A percentile compares a stretch with the other conserved stretches of the same genome.
phyloP scores from a whole-genome alignment of 192 early-diverging fungal species.

The Coemansia sp. region DNA sequence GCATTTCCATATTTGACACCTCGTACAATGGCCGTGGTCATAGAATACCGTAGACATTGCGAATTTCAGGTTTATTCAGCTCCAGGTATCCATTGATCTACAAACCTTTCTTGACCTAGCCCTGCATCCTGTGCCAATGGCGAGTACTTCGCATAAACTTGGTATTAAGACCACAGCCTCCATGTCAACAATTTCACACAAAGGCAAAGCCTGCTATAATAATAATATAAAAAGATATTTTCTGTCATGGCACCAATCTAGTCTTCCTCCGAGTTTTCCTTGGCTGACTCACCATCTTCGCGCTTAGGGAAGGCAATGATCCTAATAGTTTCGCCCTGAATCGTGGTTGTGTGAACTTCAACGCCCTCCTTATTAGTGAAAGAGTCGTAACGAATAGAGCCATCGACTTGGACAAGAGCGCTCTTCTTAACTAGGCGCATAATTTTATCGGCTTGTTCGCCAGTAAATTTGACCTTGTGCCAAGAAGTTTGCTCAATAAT shows the following conservation, averaged over 20 bases:
- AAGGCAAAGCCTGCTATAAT: neutral
- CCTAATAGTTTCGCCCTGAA: slow-evolving; percentile 29
- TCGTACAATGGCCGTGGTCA: too few species aligned
- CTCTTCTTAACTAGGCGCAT: slow-evolving; percentile 60
- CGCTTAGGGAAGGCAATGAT: slow-evolving; percentile 43
- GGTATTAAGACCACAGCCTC: too few species aligned
- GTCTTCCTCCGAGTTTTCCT: slow-evolving; percentile 14
- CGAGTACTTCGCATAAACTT: too few species aligned
- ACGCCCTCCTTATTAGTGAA: slow-evolving; percentile 68
- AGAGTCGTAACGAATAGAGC: slow-evolving; percentile 62
- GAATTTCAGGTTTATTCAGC: too few species aligned
- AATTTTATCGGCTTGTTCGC: slow-evolving; percentile 29
- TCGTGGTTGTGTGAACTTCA: slow-evolving; percentile 55
- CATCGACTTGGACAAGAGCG: slow-evolving; percentile 67
- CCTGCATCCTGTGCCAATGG: too few species aligned
- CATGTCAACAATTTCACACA: too few species aligned
- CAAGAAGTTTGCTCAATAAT: slow-evolving; percentile 69
- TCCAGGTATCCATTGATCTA: too few species aligned
- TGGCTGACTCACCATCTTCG: slow-evolving; percentile 9
- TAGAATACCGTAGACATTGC: too few species aligned
- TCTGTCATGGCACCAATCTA: neutral
- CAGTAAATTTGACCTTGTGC: slow-evolving; percentile 62
- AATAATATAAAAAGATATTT: neutral
- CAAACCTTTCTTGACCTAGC: too few species aligned
- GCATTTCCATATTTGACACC: too few species aligned